phyloP scores from a whole-genome alignment of 225 moss, liverwort and hornwort species.

The Polytrichum commune region DNA sequence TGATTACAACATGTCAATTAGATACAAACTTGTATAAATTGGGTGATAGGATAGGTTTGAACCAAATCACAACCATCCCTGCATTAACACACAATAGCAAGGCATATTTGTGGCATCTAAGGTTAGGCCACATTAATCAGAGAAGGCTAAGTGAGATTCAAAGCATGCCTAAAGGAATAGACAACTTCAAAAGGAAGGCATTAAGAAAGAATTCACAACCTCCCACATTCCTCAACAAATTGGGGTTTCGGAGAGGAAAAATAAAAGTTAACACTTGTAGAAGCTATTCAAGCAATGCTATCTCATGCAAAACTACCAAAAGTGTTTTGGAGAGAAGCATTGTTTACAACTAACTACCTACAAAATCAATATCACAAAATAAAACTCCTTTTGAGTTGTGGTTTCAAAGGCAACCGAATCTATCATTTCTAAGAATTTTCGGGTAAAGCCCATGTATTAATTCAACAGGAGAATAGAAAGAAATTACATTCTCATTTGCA shows the following conservation, averaged over 20 bases:
- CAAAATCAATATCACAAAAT: background rate
- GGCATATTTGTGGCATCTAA: conserved; percentile 6
- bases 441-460: conserved; percentile 1
- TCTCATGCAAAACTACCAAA: background rate
- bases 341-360: background rate
- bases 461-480: conserved; percentile 3
- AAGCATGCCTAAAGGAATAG: background rate
- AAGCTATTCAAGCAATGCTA: background rate
- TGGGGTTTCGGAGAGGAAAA: background rate
- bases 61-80: background rate
- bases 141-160: background rate
- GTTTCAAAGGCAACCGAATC: background rate
- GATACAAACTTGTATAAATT: conserved; percentile 1
- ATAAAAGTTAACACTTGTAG: conserved; percentile 1
- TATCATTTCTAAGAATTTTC: background rate
- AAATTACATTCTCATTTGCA: background rate
- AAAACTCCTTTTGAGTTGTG: background rate
- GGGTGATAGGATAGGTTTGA: background rate
- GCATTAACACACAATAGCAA: background rate
- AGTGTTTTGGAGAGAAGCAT: conserved; percentile 1
- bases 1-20: background rate
- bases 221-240: conserved; percentile 3
- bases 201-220: conserved; percentile 6
- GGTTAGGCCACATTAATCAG: conserved; percentile 1
- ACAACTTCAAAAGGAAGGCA: background rate